Evolutionary conservation across 163 green algal genomes (phyloP).

Genomic region (Coccomyxa subellipsoidea): DNA sequence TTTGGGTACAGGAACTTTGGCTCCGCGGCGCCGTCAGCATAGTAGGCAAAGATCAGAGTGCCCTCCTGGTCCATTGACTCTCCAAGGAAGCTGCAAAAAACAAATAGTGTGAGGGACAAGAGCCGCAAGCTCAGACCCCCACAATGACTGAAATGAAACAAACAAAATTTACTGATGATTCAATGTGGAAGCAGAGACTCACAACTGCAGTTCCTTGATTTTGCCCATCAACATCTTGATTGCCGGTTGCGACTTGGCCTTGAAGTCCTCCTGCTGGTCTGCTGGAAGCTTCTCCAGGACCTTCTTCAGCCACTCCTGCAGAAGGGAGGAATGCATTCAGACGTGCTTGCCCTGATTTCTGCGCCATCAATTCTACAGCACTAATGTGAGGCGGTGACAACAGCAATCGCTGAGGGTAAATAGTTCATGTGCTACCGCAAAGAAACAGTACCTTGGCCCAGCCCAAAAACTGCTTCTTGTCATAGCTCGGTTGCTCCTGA

Average conservation of each 20-base stretch:
- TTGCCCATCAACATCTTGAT: constrained; percentile 61
- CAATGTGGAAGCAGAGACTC: constrained; percentile 5
- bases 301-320: constrained; percentile 45
- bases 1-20: constrained; percentile 67
- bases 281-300: constrained; percentile 46
- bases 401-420: no score
- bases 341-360: no score
- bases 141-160: background rate
- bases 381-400: no score
- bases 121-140: background rate
- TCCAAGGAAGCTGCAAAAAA: constrained; percentile 52
- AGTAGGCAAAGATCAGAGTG: constrained; percentile 62
- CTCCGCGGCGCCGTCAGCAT: constrained; percentile 50
- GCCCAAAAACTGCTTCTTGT: constrained; percentile 63
- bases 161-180: background rate
- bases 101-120: background rate
- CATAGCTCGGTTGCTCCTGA: constrained; percentile 54
- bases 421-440: no score
- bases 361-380: no score
- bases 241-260: constrained; percentile 46
- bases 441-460: constrained; percentile 64
- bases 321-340: no score
- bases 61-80: constrained; percentile 56
- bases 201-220: constrained; percentile 67
- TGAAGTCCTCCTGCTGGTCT: constrained; percentile 56